Evolutionary conservation across 805 yeast species (phyloP).

Genomic region (Clavispora asparagi): DNA sequence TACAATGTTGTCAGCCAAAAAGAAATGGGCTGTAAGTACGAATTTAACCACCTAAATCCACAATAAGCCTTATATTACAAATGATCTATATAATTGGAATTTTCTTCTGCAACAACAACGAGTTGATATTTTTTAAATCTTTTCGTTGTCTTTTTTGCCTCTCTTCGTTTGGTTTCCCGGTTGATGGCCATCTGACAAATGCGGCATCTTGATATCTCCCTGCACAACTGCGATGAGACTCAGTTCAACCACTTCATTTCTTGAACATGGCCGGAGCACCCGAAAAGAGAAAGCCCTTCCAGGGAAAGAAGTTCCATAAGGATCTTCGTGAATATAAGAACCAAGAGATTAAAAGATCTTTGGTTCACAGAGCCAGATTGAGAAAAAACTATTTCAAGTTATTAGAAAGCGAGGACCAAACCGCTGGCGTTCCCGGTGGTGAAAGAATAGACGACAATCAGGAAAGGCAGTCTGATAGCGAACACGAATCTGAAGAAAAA

Average conservation of each 20-base stretch:
- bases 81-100: neutral
- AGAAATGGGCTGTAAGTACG: neutral
- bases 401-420: slow-evolving; percentile 64
- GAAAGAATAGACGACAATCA: slow-evolving; percentile 1
- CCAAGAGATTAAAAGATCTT: slow-evolving; percentile 70
- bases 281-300: slow-evolving; percentile 18
- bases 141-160: neutral
- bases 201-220: neutral
- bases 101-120: no score
- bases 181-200: neutral
- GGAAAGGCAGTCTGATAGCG: slow-evolving; percentile 11
- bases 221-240: slow-evolving; percentile 1
- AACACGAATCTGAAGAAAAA: slow-evolving; percentile 10
- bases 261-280: slow-evolving; percentile 10
- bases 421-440: slow-evolving; percentile 18
- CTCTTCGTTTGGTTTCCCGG: neutral
- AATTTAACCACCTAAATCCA: neutral
- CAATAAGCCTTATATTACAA: neutral
- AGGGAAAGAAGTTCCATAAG: slow-evolving; percentile 24
- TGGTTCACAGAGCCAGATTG: slow-evolving; percentile 75
- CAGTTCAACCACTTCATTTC: neutral
- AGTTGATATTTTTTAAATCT: no score
- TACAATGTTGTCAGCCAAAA: neutral
- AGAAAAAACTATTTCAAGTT: slow-evolving; percentile 78
- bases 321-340: slow-evolving; percentile 36